Base-by-base conservation (phyloP, 2,329 filamentous ascomycete genomes). In the Colletotrichum musae region DNA sequence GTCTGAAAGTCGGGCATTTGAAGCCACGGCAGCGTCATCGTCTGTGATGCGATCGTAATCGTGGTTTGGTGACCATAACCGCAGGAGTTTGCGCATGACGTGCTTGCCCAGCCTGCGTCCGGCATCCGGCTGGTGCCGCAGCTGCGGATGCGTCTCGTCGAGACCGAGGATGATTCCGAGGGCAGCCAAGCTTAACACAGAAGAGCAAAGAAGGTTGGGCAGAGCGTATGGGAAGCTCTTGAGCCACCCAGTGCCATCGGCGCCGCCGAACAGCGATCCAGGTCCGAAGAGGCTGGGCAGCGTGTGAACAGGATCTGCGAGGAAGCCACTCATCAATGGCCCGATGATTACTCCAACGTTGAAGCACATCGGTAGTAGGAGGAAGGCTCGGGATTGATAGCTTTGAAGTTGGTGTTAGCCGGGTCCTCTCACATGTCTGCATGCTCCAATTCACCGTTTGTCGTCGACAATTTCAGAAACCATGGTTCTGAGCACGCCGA, bases 331-430 rank as follows among this genome's bases (percentile, higher is more conserved):
- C 5, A 74, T 60, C 32, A 75, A 68, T 12, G 73, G 72, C 3
- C 73, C 73, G n/a, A 74, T 72, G n/a, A 74, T 73, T 54, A 72
- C 71, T 6, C 73, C 73, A 3, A 73, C 53, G 43, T 74, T 74
- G 69, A 73, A 73, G 56, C 71, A 73, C 72, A 74, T 73, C n/a
- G 73, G 72, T 6, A 74, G 59, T 0, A 74, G 60, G 3, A 73
- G 66, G 47, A 74, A 73, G 10, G 73, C 73, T 24, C 72, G 67
- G 32, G 73, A 45, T 32, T 66, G 67, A 26, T 72, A 21, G 12
- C 39, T 62, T 6, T 32, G 4, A 5, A 16, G 15, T 57, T 24
- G 65, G 51, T 16, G 43, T 18, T 9, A 32, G 10, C 18, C 47
- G 32, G 26, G 4, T 5, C 21, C n/a, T 4, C 4, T 10, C 3